Percentiles rank a stretch among this genome's conserved stretches.
phyloP scores from a whole-genome alignment of 306 rosid genomes.

The Trifolium repens region DNA sequence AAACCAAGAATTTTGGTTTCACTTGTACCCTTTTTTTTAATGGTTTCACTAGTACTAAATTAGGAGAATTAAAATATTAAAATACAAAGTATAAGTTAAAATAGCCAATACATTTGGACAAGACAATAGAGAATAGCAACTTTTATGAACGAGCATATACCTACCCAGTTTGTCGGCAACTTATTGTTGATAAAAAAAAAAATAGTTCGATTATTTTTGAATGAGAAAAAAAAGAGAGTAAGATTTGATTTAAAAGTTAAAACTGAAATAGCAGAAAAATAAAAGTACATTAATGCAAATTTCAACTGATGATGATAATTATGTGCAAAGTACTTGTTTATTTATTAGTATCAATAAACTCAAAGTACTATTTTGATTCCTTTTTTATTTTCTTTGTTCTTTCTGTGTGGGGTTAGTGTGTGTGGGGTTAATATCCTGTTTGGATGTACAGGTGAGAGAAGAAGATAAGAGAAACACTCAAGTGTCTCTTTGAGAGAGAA shows the following conservation, averaged over 20 bases:
- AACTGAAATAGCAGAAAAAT: not conserved
- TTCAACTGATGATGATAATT: constrained; percentile 19
- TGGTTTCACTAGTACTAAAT: no score
- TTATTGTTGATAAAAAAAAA: no score
- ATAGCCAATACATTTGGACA: no score
- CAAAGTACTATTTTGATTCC: not conserved
- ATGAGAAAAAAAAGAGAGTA: not conserved
- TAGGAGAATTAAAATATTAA: no score
- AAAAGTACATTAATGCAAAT: not conserved
- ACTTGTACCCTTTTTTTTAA: no score
- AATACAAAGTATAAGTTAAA: no score
- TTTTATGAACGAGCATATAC: no score
- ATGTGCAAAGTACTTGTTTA: constrained; percentile 12
- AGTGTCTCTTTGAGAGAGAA: not conserved
- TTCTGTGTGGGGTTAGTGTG: not conserved
- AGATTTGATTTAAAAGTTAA: not conserved
- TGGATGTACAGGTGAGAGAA: not conserved
- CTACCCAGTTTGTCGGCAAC: no score
- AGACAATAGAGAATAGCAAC: no score
- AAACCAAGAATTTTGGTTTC: no score
- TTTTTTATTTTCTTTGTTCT: not conserved
- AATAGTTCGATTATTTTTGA: no score
- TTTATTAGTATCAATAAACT: constrained; percentile 31
- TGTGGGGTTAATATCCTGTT: constrained; percentile 13
- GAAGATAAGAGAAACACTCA: constrained; percentile 24